Evolutionary conservation across 441 rosid species (phyloP).

Genomic region (Metrosideros polymorpha): DNA sequence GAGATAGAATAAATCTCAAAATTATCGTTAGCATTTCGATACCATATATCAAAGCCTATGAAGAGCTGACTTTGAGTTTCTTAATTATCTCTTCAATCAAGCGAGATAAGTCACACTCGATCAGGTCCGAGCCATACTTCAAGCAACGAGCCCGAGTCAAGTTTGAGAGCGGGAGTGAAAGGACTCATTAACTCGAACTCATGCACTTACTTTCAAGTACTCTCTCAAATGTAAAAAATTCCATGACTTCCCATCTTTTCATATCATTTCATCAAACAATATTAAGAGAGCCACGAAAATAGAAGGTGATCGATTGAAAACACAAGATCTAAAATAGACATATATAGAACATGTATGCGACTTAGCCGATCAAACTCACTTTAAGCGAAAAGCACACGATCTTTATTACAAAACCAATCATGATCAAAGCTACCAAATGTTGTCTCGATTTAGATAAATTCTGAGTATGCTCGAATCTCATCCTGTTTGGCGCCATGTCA

Average conservation of each 20-base stretch:
- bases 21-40: accelerated
- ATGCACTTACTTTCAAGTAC: not conserved
- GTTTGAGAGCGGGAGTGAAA: too few species aligned
- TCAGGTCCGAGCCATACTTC: not conserved
- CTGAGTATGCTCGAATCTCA: not conserved
- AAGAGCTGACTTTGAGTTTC: not conserved
- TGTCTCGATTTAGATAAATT: not conserved
- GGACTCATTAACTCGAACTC: too few species aligned
- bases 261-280: not conserved
- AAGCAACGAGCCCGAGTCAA: not conserved
- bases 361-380: not conserved
- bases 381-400: not conserved
- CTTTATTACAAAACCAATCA: accelerated
- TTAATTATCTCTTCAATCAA: not conserved
- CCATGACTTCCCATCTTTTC: accelerated
- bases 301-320: not conserved
- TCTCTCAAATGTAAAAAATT: not conserved
- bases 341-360: not conserved
- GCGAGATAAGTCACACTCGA: not conserved
- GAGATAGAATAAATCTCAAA: not conserved
- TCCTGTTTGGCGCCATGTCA: not conserved
- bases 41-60: accelerated
- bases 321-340: accelerated
- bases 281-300: accelerated
- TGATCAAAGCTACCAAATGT: not conserved